Conservation (phyloP, 768 basidiomycete genomes). For the Tulasnella sp. region DNA sequence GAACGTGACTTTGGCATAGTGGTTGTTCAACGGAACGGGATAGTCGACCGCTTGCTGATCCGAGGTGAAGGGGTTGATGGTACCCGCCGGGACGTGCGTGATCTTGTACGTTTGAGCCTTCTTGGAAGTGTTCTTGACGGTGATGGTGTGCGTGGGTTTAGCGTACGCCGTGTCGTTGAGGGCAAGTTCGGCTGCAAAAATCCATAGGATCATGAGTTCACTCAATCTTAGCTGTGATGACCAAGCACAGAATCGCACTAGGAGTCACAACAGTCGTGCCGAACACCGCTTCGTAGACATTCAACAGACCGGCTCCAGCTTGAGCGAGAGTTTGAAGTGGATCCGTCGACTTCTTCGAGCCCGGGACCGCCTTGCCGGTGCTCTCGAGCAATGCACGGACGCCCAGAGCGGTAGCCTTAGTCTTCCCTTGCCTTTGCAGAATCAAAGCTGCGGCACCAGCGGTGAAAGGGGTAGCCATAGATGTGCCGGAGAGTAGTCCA, state of each 20-base stretch:
- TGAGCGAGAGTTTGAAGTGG: constrained; percentile 16
- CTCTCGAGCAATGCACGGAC: constrained; percentile 15
- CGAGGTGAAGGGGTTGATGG: constrained; percentile 35
- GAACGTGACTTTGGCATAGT: constrained; percentile 37
- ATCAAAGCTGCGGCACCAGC: constrained; percentile 18
- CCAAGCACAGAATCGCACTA: neutral
- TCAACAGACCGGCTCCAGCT: constrained; percentile 21
- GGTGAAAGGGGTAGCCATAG: constrained; percentile 17
- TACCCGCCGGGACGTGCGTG: constrained; percentile 46
- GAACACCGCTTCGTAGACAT: constrained; percentile 27
- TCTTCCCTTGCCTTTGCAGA: constrained; percentile 4
- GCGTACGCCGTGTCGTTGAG: constrained; percentile 31
- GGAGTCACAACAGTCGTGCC: constrained; percentile 24
- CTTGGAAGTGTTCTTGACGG: constrained; percentile 38
- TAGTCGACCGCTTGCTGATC: constrained; percentile 32
- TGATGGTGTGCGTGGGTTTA: constrained; percentile 18
- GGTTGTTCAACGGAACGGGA: constrained; percentile 40
- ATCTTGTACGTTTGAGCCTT: constrained; percentile 35
- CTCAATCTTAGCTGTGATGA: neutral
- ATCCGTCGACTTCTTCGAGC: constrained; percentile 2
- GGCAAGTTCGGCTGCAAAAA: constrained; percentile 21
- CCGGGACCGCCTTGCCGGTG: constrained; percentile 11
- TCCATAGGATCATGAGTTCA: neutral
- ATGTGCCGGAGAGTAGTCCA: constrained; percentile 14
- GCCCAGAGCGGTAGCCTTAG: neutral